A percentile compares a stretch with the other conserved stretches of the same genome.
Conservation (phyloP, 106 monocot species). For the Dioscorea zingiberensis region DNA sequence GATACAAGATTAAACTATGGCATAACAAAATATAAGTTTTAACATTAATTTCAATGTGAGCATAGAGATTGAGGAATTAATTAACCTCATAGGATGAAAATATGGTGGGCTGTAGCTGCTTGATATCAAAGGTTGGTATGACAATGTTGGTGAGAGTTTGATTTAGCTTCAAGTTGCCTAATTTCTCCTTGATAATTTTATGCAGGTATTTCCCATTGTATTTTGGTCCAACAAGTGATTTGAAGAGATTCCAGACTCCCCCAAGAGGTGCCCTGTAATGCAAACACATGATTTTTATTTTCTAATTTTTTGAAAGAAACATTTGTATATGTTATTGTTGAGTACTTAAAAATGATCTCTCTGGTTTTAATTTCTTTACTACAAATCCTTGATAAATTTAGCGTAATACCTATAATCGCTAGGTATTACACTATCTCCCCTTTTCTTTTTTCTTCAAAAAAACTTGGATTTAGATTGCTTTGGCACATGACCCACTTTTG, state of each 20-base stretch:
- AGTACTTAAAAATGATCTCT: too few species aligned
- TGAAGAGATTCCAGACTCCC: background rate
- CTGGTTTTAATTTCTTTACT: background rate
- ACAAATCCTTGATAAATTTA: too few species aligned
- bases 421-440: too few species aligned
- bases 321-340: background rate
- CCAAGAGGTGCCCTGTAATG: constrained; percentile 5
- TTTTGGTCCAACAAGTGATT: constrained; percentile 30
- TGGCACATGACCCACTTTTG: too few species aligned
- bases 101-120: constrained; percentile 49
- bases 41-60: too few species aligned
- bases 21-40: too few species aligned
- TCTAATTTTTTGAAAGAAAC: background rate
- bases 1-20: too few species aligned
- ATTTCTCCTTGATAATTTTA: constrained; percentile 16
- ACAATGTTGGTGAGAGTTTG: constrained; percentile 52
- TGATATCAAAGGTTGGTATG: constrained; percentile 60
- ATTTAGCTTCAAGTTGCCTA: constrained; percentile 34
- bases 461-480: too few species aligned
- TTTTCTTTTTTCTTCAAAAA: too few species aligned
- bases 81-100: constrained; percentile 53
- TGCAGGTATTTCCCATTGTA: constrained; percentile 60
- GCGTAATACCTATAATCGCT: too few species aligned
- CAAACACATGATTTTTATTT: background rate
- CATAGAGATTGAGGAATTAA: background rate